These are phyloP conservation scores for Colletotrichum liriopes DNA, from an alignment of 2,329 filamentous ascomycete genomes.

Conservation along the genomic window DNA sequence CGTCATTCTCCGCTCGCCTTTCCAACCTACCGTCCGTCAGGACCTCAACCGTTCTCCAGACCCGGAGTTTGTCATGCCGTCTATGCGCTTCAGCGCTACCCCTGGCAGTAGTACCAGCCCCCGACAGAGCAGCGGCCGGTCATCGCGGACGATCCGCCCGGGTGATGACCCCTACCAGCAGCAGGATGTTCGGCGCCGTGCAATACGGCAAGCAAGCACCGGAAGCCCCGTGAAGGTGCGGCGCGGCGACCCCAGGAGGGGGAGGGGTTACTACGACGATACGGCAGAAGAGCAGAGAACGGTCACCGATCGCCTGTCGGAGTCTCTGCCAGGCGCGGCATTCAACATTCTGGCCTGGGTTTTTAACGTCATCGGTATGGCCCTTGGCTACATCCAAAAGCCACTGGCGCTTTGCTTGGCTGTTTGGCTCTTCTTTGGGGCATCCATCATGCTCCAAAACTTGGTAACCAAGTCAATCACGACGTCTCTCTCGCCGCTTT, in stretches of 20 bases:
- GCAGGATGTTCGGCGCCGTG: conserved; percentile 50
- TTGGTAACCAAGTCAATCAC: conserved; percentile 74
- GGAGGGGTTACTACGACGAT: conserved; percentile 18
- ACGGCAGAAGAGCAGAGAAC: conserved; percentile 32
- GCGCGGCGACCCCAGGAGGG: conserved; percentile 30
- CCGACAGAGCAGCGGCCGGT: conserved; percentile 53
- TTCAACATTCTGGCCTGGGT: conserved; percentile 64
- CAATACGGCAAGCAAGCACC: conserved; percentile 38
- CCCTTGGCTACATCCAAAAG: conserved; percentile 75
- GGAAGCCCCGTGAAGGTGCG: conserved; percentile 49
- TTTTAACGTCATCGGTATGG: conserved; percentile 70
- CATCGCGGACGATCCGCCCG: conserved; percentile 53
- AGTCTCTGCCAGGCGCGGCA: conserved; percentile 56
- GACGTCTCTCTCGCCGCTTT: conserved; percentile 77
- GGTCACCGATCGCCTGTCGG: conserved; percentile 52
- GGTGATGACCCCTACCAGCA: conserved; percentile 47
- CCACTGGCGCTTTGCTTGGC: conserved; percentile 75
- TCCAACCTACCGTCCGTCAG: conserved; percentile 65
- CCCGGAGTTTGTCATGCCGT: conserved; percentile 71
- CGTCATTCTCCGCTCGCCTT: conserved; percentile 69
- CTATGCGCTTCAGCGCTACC: conserved; percentile 51
- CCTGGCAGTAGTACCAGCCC: conserved; percentile 47
- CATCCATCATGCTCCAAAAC: conserved; percentile 72
- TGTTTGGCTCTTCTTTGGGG: conserved; percentile 72
- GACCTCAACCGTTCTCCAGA: conserved; percentile 59